Evolutionary conservation across 1,284 basidiomycete species (phyloP).

Genomic region (Moniliophthora roreri): DNA sequence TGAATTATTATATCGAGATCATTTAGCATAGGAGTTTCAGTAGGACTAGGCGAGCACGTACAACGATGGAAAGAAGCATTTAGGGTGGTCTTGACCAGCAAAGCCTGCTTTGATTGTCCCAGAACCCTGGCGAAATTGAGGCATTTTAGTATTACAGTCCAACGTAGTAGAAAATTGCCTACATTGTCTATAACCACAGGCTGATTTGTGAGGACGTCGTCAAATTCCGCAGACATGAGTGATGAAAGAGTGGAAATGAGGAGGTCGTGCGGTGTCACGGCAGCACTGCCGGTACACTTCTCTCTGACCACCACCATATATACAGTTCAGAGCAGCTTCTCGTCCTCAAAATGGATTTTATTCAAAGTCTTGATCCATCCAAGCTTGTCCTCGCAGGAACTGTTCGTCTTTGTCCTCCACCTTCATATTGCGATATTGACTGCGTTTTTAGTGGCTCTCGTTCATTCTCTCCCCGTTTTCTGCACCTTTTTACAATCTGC

Average conservation of each 20-base stretch:
- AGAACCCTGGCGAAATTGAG: conserved; percentile 67
- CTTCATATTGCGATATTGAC: not conserved
- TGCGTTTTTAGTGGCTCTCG: conserved; percentile 44
- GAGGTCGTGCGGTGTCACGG: conserved; percentile 4
- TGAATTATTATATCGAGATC: conserved; percentile 18
- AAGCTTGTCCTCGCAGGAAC: conserved; percentile 66
- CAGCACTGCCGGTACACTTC: not conserved
- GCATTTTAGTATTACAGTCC: conserved; percentile 19
- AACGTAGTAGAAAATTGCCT: conserved; percentile 28
- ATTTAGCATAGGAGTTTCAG: conserved; percentile 29
- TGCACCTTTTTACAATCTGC: conserved; percentile 52
- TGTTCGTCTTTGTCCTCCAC: conserved; percentile 35
- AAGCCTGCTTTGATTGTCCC: conserved; percentile 98
- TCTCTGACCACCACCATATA: not conserved
- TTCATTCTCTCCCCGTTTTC: conserved; percentile 45
- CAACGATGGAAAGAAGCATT: conserved; percentile 98
- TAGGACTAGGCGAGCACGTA: conserved; percentile 53
- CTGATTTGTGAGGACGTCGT: conserved; percentile 90
- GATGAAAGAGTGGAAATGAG: conserved; percentile 4
- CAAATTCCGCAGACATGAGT: conserved; percentile 77
- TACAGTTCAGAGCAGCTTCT: no score
- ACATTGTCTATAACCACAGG: conserved; percentile 98
- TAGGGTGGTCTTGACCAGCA: conserved; percentile 96
- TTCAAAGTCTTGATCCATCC: conserved; percentile 67
- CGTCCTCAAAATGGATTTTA: conserved; percentile 58